These are phyloP conservation scores for Talaromyces rugulosus DNA, from an alignment of 2,329 filamentous ascomycete species.

Conservation along the genomic window DNA sequence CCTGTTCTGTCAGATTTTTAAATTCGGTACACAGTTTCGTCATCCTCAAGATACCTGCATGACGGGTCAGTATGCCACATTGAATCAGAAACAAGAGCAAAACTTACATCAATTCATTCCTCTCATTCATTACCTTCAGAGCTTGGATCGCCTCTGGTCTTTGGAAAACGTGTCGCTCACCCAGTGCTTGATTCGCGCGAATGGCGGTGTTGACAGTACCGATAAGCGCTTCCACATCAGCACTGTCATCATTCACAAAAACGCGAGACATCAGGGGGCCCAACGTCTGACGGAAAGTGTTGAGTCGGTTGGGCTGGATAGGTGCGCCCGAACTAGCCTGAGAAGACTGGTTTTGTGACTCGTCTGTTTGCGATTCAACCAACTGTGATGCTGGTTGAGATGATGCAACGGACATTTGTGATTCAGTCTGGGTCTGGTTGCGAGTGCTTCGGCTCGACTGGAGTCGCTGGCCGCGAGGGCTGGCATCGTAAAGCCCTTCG, in stretches of 20 bases:
- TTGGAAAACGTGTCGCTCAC: conserved; percentile 58
- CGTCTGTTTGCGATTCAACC: conserved; percentile 51
- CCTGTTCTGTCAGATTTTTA: conserved; percentile 31
- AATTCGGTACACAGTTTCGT: conserved; percentile 67
- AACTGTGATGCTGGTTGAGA: conserved; percentile 73
- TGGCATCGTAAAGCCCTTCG: conserved; percentile 52
- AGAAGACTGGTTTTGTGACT: conserved; percentile 42
- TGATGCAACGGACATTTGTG: conserved; percentile 69
- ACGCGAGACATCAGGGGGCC: conserved; percentile 77
- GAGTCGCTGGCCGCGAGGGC: conserved; percentile 41
- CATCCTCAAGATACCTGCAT: conserved; percentile 43
- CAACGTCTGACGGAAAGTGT: conserved; percentile 72
- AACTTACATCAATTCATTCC: conserved; percentile 89
- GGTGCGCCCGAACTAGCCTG: conserved; percentile 42
- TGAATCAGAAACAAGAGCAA: not conserved
- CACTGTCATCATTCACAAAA: conserved; percentile 77
- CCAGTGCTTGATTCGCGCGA: conserved; percentile 39
- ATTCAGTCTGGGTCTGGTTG: conserved; percentile 39
- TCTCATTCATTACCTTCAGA: conserved; percentile 71
- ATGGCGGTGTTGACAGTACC: conserved; percentile 73
- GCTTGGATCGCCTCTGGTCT: conserved; percentile 71
- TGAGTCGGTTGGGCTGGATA: conserved; percentile 56
- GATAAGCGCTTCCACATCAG: conserved; percentile 69
- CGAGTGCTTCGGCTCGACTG: conserved; percentile 36
- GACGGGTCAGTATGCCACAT: conserved; percentile 13